Conservation (phyloP, 345 rosid genomes). For the Capsella bursapastoris region DNA sequence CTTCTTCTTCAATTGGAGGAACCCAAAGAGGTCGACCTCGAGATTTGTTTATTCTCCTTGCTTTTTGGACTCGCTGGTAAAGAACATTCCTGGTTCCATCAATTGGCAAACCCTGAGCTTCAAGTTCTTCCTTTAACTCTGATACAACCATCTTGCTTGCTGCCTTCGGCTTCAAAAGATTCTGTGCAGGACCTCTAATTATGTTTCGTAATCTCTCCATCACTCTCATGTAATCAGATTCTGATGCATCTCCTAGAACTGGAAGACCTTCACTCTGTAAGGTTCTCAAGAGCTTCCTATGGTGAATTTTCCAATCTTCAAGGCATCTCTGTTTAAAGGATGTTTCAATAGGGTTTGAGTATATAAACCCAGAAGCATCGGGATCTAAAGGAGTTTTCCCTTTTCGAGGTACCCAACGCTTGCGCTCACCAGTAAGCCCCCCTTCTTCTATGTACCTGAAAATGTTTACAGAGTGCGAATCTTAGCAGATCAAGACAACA, state of each 20-base stretch:
- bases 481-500: slow-evolving; percentile 20
- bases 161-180: slow-evolving; percentile 90
- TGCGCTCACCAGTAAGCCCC: slow-evolving; percentile 97
- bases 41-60: slow-evolving; percentile 96
- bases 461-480: slow-evolving; percentile 30
- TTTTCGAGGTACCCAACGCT: slow-evolving; percentile 97
- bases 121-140: slow-evolving; percentile 93
- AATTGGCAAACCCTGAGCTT: slow-evolving; percentile 90
- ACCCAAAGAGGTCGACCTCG: slow-evolving; percentile 99
- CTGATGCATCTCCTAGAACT: slow-evolving; percentile 76
- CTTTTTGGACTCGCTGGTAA: slow-evolving; percentile 98
- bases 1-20: slow-evolving; percentile 93
- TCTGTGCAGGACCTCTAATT: slow-evolving; percentile 80
- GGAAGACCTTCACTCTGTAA: slow-evolving; percentile 79
- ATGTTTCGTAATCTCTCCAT: slow-evolving; percentile 74
- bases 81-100: slow-evolving; percentile 99
- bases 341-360: slow-evolving; percentile 87
- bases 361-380: slow-evolving; percentile 83
- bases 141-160: slow-evolving; percentile 97
- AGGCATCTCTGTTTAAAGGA: slow-evolving; percentile 91
- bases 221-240: slow-evolving; percentile 81
- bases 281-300: slow-evolving; percentile 71
- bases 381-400: slow-evolving; percentile 96
- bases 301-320: slow-evolving; percentile 77
- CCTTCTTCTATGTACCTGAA: slow-evolving; percentile 87